A percentile compares a stretch with the other conserved stretches of the same genome.
These are phyloP conservation scores for Fennellomyces sp. DNA, from an alignment of 371 early-diverging fungal genomes.

Conservation along the genomic window DNA sequence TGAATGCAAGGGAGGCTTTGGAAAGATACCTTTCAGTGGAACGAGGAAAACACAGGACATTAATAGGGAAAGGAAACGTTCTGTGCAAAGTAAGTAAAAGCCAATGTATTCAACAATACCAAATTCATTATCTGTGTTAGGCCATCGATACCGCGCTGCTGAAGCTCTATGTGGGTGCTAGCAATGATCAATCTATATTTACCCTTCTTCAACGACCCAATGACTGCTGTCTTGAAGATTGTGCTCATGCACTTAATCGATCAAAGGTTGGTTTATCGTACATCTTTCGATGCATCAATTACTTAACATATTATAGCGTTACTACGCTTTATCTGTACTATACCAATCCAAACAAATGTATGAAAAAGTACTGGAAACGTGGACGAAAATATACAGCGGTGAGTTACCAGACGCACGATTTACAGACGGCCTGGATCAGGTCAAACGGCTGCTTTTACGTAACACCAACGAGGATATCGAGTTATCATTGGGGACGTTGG, in stretches of 20 bases:
- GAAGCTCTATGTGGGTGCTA: conserved; percentile 57
- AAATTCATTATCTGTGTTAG: conserved; percentile 25
- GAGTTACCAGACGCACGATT: conserved; percentile 60
- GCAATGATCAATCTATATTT: conserved; percentile 41
- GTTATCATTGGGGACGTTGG: conserved; percentile 35
- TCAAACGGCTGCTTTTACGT: conserved; percentile 48
- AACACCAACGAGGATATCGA: conserved; percentile 32
- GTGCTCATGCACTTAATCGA: conserved; percentile 43
- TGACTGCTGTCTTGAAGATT: conserved; percentile 54
- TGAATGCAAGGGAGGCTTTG: conserved; percentile 64
- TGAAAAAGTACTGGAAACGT: conserved; percentile 62
- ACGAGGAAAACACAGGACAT: conserved; percentile 33
- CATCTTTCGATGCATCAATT: too few species aligned
- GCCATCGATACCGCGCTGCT: conserved; percentile 71
- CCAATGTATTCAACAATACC: background rate
- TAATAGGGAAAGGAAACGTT: conserved; percentile 28
- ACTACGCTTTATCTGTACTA: conserved; percentile 68
- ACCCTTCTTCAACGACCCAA: conserved; percentile 56
- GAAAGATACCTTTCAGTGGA: conserved; percentile 46
- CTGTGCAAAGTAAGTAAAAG: conserved; percentile 27
- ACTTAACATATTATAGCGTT: conserved; percentile 37
- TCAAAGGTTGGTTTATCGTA: conserved; percentile 39
- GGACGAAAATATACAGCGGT: conserved; percentile 59
- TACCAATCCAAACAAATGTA: conserved; percentile 57
- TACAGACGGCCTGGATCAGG: conserved; percentile 46